A percentile compares a stretch with the other conserved stretches of the same genome.
Evolutionary conservation across 2,329 filamentous ascomycete species (phyloP).

Genomic region (Hysterium pulicare): DNA sequence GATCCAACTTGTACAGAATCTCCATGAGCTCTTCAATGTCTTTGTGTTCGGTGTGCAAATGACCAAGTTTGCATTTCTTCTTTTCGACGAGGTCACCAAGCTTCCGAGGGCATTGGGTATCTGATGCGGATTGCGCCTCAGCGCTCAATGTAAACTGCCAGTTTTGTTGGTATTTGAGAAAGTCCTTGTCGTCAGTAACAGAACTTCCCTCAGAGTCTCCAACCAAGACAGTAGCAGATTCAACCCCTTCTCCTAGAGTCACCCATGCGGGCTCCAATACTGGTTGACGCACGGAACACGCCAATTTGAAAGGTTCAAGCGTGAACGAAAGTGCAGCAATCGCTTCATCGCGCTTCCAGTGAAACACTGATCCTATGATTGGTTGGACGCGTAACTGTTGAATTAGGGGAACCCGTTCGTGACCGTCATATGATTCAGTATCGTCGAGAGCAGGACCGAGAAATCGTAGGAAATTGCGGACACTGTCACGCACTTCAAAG

Average conservation of each 20-base stretch:
- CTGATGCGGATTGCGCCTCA: neutral
- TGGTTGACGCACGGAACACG: conserved; percentile 2
- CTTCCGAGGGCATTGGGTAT: too few species aligned
- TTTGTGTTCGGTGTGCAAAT: neutral
- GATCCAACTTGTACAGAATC: neutral
- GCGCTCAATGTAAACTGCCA: neutral
- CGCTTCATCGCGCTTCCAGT: conserved; percentile 8
- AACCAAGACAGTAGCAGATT: too few species aligned
- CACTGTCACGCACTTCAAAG: neutral
- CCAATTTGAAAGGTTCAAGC: conserved; percentile 8
- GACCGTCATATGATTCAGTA: neutral
- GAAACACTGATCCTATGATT: neutral
- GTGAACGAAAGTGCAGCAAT: conserved; percentile 7
- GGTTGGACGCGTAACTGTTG: neutral
- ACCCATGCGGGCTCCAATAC: neutral
- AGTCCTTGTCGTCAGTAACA: neutral
- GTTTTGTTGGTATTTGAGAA: neutral
- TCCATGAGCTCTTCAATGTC: neutral
- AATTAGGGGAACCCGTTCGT: neutral
- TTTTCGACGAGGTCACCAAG: too few species aligned
- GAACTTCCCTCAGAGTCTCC: too few species aligned
- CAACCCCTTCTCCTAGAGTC: too few species aligned
- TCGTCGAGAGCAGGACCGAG: neutral
- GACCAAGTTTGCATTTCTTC: too few species aligned
- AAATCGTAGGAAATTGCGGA: conserved; percentile 1